Conservation (phyloP, 1,284 basidiomycete genomes). For the Naganishia albida region DNA sequence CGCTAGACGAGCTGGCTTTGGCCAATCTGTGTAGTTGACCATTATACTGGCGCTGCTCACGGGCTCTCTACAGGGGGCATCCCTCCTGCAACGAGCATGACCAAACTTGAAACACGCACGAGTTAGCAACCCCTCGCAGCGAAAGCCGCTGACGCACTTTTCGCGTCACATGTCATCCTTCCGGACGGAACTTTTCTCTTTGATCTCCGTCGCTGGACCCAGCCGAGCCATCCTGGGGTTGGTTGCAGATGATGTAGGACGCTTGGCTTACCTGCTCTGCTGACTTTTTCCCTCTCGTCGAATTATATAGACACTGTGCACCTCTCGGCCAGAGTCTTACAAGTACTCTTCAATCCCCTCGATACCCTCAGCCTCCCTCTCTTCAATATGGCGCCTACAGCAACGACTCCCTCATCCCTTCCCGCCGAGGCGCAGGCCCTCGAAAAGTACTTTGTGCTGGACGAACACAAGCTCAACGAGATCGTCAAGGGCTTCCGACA, state of each 20-base stretch:
- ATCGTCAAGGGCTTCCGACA: slow-evolving; percentile 77
- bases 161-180: not conserved
- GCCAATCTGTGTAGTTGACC: too few relatives aligned
- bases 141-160: slow-evolving; percentile 6
- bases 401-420: slow-evolving; percentile 7
- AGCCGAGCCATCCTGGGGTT: not conserved
- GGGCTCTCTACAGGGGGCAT: too few relatives aligned
- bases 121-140: too few relatives aligned
- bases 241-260: slow-evolving; percentile 5
- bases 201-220: not conserved
- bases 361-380: slow-evolving; percentile 4
- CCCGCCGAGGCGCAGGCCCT: slow-evolving; percentile 53
- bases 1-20: too few relatives aligned
- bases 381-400: slow-evolving; percentile 17
- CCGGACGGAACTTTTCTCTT: not conserved
- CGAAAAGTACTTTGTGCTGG: slow-evolving; percentile 64
- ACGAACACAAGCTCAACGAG: slow-evolving; percentile 62
- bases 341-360: not conserved
- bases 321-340: slow-evolving; percentile 1
- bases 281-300: slow-evolving; percentile 5
- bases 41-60: too few relatives aligned
- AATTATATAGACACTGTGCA: slow-evolving; percentile 1
- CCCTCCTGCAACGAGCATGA: slow-evolving; percentile 2
- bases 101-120: not conserved
- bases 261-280: slow-evolving; percentile 5